Evolutionary conservation across 2,329 filamentous ascomycete species (phyloP).

Genomic region (Pezicula carpinea): DNA sequence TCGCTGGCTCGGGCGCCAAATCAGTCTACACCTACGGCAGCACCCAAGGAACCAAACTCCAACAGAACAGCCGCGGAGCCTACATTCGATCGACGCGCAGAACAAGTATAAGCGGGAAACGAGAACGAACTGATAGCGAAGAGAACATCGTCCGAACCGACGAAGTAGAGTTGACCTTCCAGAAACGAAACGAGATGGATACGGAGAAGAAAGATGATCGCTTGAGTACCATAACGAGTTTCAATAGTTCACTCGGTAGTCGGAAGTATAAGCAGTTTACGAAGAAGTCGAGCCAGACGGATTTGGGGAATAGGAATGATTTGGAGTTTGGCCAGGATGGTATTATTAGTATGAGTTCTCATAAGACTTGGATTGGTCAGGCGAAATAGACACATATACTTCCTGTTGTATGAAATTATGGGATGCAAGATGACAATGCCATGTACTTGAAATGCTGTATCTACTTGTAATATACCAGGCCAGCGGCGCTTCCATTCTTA

Average conservation of each 20-base stretch:
- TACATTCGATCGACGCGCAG: slow-evolving; percentile 5
- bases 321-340: neutral
- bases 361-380: neutral
- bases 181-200: neutral
- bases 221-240: neutral
- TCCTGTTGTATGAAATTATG: too few relatives aligned
- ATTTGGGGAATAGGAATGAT: neutral
- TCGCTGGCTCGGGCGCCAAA: slow-evolving; percentile 1
- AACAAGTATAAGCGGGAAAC: slow-evolving; percentile 5
- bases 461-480: too few relatives aligned
- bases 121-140: slow-evolving; percentile 9
- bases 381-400: neutral
- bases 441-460: too few relatives aligned
- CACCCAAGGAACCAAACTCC: neutral
- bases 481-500: too few relatives aligned
- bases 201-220: neutral
- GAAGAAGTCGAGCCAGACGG: neutral
- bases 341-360: neutral
- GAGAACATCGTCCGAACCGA: slow-evolving; percentile 17
- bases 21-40: neutral
- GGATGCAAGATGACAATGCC: too few relatives aligned
- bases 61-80: neutral
- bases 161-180: slow-evolving; percentile 12
- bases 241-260: neutral
- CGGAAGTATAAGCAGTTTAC: neutral